These are phyloP conservation scores for Vaccinium myrtillus DNA, from an alignment of 148 eudicot genomes.

Conservation along the genomic window DNA sequence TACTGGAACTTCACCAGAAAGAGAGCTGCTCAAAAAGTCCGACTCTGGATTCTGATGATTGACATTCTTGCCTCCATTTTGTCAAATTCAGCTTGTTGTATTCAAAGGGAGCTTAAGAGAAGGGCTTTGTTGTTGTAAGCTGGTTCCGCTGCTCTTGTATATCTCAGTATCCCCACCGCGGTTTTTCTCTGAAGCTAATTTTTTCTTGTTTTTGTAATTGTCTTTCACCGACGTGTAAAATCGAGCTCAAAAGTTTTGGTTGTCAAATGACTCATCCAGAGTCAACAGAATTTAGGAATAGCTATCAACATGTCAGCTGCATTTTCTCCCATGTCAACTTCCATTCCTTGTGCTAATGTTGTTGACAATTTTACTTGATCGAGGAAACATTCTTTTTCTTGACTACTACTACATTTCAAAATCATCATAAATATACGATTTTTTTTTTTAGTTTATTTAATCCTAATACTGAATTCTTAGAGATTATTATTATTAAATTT, in stretches of 20 bases:
- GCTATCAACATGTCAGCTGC: background rate
- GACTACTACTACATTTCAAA: background rate
- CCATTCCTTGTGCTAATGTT: background rate
- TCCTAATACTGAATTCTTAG: background rate
- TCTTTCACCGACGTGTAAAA: background rate
- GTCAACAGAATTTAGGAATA: background rate
- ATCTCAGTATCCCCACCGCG: background rate
- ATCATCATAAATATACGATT: background rate
- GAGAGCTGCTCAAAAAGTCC: conserved; percentile 70
- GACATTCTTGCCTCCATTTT: background rate
- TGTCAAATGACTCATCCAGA: background rate
- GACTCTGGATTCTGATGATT: conserved; percentile 44
- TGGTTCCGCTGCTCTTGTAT: conserved; percentile 9
- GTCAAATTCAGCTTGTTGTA: background rate
- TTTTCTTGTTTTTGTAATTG: background rate
- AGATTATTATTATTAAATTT: too few species aligned
- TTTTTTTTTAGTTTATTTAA: background rate
- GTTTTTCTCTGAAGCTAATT: background rate
- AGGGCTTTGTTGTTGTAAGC: conserved; percentile 10
- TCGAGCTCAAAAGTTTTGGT: background rate
- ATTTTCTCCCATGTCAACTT: background rate
- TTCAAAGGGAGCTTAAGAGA: conserved; percentile 7
- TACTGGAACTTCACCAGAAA: conserved; percentile 76
- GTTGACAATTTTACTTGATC: background rate
- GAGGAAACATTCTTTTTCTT: background rate